Base-by-base conservation (phyloP, 768 basidiomycete species). In the Boletus sensibilis region DNA sequence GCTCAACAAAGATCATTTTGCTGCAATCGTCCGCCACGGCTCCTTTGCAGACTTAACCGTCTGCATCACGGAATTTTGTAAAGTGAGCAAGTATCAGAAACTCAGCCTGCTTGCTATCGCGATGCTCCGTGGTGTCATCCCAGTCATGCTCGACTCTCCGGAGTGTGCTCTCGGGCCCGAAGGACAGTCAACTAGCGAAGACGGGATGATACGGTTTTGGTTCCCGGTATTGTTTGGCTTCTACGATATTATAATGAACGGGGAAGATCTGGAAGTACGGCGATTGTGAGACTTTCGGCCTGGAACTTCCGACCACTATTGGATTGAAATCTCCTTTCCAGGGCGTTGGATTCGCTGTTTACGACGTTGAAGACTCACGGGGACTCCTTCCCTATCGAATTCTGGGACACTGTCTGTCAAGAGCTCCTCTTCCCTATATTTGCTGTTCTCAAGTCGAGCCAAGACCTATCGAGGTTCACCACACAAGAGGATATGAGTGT, bases 181-280 rank as follows among this genome's bases (percentile, higher is more conserved):
- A 39, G 64, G 66, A 25, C 73, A 65, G 40, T 62, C 71, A n/a
- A 70, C 76, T 0, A 78, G 78, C 63, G 89, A 91, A 56, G 96
- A 97, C 58, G 85, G 83, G 29, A 95, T 94, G 91, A 89, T 98
- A 74, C 89, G 87, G 64, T 98, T 88, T 72, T 99, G 97, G 97
- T 94, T 91, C 77, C 97, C 97, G 0, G 86, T 93, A 2, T 78
- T 98, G 37, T 96, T 98, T 68, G 90, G 91, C n/a, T 98, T 98
- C 77, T 98, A 95, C 73, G 97, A 98, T 71, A 96, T 99, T 52
- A 96, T 99, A 69, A 98, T 99, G 96, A 98, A 97, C 59, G 97
- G 94, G 18, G 97, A 98, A 71, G 97, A 99, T 67, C 76, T 99
- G 27, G 97, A 99, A 82, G 94, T 99, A 50, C 86, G 97, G 64